A percentile compares a stretch with the other conserved stretches of the same genome.
These are phyloP conservation scores for Calycina marina DNA, from an alignment of 2,329 filamentous ascomycete species.

Conservation along the genomic window DNA sequence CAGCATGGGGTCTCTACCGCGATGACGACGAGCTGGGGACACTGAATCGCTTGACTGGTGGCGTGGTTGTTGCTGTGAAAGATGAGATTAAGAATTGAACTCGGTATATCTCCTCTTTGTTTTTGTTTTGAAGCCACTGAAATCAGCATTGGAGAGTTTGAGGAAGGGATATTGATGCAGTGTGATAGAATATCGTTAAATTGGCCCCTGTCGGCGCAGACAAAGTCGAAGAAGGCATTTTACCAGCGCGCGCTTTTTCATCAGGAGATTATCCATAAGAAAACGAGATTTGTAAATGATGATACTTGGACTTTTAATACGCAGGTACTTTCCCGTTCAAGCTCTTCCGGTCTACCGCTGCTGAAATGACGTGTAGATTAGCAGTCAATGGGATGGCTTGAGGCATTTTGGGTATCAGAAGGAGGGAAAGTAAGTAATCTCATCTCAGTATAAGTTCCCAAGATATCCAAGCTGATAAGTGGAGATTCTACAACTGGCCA, in stretches of 20 bases:
- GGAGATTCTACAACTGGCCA: conserved; percentile 24
- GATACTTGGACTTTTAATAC: conserved; percentile 45
- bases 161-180: neutral
- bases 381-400: conserved; percentile 41
- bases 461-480: conserved; percentile 1
- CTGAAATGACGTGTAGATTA: too few species aligned
- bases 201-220: conserved; percentile 4
- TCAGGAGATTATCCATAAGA: conserved; percentile 36
- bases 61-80: conserved; percentile 34
- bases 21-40: conserved; percentile 42
- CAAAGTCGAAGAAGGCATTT: neutral
- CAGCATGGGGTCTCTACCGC: conserved; percentile 35
- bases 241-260: conserved; percentile 37
- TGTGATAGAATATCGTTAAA: conserved; percentile 7
- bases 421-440: conserved; percentile 17
- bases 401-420: conserved; percentile 35
- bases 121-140: conserved; percentile 25
- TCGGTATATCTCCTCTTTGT: neutral
- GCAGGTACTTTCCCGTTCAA: too few species aligned
- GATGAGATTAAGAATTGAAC: conserved; percentile 36
- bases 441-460: too few species aligned
- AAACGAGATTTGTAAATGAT: conserved; percentile 40
- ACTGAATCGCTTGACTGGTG: conserved; percentile 43
- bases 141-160: conserved; percentile 1
- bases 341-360: too few species aligned